These are phyloP conservation scores for Fremontodendron californicum DNA, from an alignment of 345 rosid species.

Conservation along the genomic window DNA sequence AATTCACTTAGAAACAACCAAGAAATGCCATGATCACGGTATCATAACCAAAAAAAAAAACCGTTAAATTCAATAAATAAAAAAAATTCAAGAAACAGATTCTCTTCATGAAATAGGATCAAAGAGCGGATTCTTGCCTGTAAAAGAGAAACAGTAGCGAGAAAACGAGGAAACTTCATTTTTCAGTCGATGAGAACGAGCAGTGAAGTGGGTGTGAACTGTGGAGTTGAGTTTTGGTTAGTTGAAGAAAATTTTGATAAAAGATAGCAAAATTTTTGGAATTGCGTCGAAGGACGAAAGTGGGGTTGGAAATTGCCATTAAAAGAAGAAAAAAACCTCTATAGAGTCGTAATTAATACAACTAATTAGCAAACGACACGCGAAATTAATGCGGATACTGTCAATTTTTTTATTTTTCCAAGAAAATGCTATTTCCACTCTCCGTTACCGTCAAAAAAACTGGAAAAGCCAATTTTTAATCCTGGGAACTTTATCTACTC, in stretches of 20 bases:
- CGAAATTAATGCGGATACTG: not conserved
- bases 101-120: not conserved
- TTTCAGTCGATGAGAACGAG: not conserved
- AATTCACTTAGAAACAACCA: not conserved
- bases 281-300: not conserved
- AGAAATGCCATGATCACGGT: not conserved
- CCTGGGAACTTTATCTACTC: not conserved
- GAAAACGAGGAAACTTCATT: constrained; percentile 24
- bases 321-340: not conserved
- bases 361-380: not conserved
- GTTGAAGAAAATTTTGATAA: not conserved
- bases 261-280: not conserved
- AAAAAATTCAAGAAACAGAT: not conserved
- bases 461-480: not conserved
- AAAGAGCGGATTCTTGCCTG: constrained; percentile 30
- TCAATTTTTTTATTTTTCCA: not conserved
- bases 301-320: not conserved
- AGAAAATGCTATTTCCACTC: not conserved
- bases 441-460: not conserved
- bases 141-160: constrained; percentile 23
- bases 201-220: not conserved
- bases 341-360: not conserved
- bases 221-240: not conserved
- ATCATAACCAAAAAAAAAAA: not conserved
- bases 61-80: not conserved